phyloP scores from a whole-genome alignment of 345 rosid genomes.

The Passiflora organensis region DNA sequence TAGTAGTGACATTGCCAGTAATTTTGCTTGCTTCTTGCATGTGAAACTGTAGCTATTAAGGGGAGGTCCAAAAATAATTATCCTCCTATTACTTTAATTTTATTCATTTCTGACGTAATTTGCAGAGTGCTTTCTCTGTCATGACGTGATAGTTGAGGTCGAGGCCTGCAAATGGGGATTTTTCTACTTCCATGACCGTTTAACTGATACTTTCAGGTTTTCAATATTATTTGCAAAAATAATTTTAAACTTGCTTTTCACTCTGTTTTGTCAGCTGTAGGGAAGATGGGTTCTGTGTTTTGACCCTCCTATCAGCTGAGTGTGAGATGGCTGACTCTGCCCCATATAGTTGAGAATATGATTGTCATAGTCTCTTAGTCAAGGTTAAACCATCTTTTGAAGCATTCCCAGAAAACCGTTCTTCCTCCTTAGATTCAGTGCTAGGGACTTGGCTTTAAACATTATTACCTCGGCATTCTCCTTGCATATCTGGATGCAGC shows the following conservation, averaged over 20 bases:
- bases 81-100: conserved; percentile 26
- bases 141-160: conserved; percentile 45
- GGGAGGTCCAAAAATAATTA: conserved; percentile 19
- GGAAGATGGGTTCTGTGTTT: background rate
- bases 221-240: conserved; percentile 24
- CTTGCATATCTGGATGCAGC: conserved; percentile 2
- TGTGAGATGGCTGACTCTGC: background rate
- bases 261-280: conserved; percentile 5
- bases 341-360: conserved; percentile 5
- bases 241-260: background rate
- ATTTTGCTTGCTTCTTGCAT: background rate
- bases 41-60: background rate
- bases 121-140: conserved; percentile 53
- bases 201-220: conserved; percentile 52
- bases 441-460: no score
- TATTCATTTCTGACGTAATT: conserved; percentile 34
- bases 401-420: background rate
- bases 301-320: conserved; percentile 6
- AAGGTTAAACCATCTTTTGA: conserved; percentile 4
- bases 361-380: background rate
- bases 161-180: conserved; percentile 40
- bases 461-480: background rate
- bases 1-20: background rate
- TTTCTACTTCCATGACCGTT: conserved; percentile 46
- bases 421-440: background rate